Evolutionary conservation across 352 stramenopile genomes (phyloP), one percentile per base, ranked within the genome.

Genomic region (Phytopythium litorale): DNA sequence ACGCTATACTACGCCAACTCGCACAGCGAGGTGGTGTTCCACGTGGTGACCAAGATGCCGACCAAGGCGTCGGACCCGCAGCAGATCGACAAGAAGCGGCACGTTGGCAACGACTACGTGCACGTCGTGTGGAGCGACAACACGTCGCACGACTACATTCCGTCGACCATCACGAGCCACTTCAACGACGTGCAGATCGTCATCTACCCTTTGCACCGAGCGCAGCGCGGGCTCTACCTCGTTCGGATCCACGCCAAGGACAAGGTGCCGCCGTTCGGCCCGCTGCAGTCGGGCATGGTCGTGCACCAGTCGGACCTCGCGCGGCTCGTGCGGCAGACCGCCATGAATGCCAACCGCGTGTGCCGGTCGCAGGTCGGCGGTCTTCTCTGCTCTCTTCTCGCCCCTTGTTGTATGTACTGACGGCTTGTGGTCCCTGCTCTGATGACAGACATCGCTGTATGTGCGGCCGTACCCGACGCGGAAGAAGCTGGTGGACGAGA

Each of bases 161-260:
- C 84, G 18, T 79, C 74, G n/a, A 96, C 87, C 16, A 96, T 96
- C 66, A 94, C 84, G 23, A 94, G 85, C 32, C 87, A 96, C 60
- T 96, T 96, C 60, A 96, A 96, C 54, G 84, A 94, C 55, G 87
- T 96, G 9, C 87, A 94, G 56, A 75, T 96, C 23, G 86, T 96
- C 16, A 89, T 96, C 32, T 93, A 91, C 37, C 85, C 87, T 3
- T 62, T 96, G 19, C 72, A 76, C 1, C 76, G 79, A 7, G 70
- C 73, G 13, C 84, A 93, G 40, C 67, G 78, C 6, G 87, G 84
- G 0, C 64, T 96, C 28, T 93, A 84, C 65, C 62, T 91, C 19
- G 76, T 94, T 46, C 81, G 92, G 48, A 87, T 94, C 49, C 76
- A 91, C 66, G 78, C 82, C 7, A 96, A 96, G 65, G 82, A 89